Percentiles rank a stretch among this genome's conserved stretches.
Evolutionary conservation across 208 protist genomes (phyloP).

Genomic region (Trypanosoma platydactyli): DNA sequence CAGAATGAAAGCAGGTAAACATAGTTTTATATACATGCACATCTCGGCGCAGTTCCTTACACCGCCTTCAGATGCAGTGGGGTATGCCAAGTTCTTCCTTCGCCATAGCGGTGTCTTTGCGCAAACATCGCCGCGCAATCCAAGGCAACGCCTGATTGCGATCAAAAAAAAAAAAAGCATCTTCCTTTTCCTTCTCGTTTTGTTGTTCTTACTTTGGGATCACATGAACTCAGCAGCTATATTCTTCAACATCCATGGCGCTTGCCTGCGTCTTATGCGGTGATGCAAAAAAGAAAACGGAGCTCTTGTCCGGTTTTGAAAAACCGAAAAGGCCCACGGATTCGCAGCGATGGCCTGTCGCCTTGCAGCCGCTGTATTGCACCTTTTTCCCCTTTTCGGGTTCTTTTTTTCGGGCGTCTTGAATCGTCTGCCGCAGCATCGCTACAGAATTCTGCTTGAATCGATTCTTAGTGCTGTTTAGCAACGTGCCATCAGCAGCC

Average conservation of each 20-base stretch:
- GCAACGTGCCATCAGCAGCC: conserved; percentile 6
- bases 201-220: background rate
- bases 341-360: conserved; percentile 65
- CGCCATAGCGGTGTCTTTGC: too few species aligned
- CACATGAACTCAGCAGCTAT: too few species aligned
- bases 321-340: conserved; percentile 31
- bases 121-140: background rate
- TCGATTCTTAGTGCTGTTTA: background rate
- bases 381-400: conserved; percentile 14
- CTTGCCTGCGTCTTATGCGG: conserved; percentile 15
- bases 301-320: conserved; percentile 29
- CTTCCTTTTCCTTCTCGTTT: background rate
- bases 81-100: too few species aligned
- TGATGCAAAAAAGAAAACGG: conserved; percentile 34
- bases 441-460: background rate
- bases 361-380: conserved; percentile 63
- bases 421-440: background rate
- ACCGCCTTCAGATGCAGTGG: too few species aligned
- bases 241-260: background rate
- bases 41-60: too few species aligned
- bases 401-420: background rate
- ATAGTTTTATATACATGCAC: too few species aligned
- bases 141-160: background rate
- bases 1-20: too few species aligned
- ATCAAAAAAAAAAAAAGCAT: conserved; percentile 13